These are phyloP conservation scores for Hypoxylon trugodes DNA, from an alignment of 495 filamentous ascomycete genomes.

Conservation along the genomic window DNA sequence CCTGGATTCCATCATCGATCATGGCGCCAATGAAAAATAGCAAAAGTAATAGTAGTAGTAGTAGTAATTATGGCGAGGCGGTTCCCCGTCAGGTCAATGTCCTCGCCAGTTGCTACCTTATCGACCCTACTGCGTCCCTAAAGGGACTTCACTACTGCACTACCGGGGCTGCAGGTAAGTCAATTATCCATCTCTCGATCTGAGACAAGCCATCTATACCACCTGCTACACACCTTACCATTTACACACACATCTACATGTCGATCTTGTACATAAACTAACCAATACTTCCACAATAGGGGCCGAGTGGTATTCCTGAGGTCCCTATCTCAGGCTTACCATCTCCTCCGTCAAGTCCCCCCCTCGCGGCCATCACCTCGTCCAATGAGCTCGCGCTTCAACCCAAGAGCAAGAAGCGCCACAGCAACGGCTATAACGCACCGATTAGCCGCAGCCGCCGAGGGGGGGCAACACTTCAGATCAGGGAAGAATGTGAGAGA, in stretches of 20 bases:
- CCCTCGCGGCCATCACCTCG: constrained; percentile 71
- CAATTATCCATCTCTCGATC: background rate
- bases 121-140: constrained; percentile 61
- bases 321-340: constrained; percentile 80
- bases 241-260: no score
- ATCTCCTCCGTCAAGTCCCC: constrained; percentile 82
- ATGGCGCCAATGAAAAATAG: constrained; percentile 71
- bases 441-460: constrained; percentile 59
- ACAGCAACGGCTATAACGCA: constrained; percentile 43
- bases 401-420: constrained; percentile 57
- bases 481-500: constrained; percentile 99
- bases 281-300: constrained; percentile 55
- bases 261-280: no score
- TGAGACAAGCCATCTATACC: background rate
- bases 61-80: constrained; percentile 71
- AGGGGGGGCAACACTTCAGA: constrained; percentile 92
- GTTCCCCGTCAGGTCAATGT: constrained; percentile 68
- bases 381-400: constrained; percentile 67
- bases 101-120: constrained; percentile 85
- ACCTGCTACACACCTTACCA: background rate
- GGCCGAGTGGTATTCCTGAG: constrained; percentile 98
- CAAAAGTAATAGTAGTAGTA: constrained; percentile 75
- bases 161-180: constrained; percentile 78
- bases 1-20: constrained; percentile 52
- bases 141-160: constrained; percentile 94